A percentile compares a stretch with the other conserved stretches of the same genome.
Conservation (phyloP, 2,329 filamentous ascomycete genomes). For the Stromatinia cepivora region DNA sequence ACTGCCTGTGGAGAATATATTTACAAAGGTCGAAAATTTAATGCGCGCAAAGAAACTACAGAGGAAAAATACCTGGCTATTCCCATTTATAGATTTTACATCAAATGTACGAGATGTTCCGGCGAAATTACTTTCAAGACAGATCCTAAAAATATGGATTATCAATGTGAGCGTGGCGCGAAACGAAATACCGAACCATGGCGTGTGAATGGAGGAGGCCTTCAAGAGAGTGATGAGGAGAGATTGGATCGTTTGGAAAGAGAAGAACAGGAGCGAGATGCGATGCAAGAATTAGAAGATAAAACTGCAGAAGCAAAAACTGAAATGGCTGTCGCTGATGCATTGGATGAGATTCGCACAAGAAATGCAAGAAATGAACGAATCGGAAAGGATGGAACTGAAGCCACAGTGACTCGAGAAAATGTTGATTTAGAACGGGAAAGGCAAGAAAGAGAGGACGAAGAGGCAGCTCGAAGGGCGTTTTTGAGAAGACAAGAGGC, state of each 20-base stretch:
- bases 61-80: conserved; percentile 89
- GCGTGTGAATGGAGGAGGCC: conserved; percentile 57
- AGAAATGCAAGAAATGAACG: conserved; percentile 86
- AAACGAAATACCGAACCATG: conserved; percentile 94
- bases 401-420: conserved; percentile 55
- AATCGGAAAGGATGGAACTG: conserved; percentile 66
- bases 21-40: conserved; percentile 93
- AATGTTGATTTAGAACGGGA: conserved; percentile 60
- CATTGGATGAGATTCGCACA: conserved; percentile 89
- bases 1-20: conserved; percentile 73
- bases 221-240: conserved; percentile 83
- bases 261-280: conserved; percentile 79
- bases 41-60: conserved; percentile 88
- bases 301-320: conserved; percentile 91
- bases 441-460: conserved; percentile 76
- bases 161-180: conserved; percentile 74
- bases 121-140: conserved; percentile 91
- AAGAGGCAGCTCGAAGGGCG: conserved; percentile 74
- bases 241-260: conserved; percentile 78
- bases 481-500: conserved; percentile 55
- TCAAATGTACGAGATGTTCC: conserved; percentile 81
- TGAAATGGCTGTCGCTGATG: conserved; percentile 96
- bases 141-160: conserved; percentile 94
- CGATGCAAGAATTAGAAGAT: conserved; percentile 92
- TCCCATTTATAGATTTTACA: conserved; percentile 86